Base-by-base conservation (phyloP, 331 rosid species). In the Pyracantha coccinea region DNA sequence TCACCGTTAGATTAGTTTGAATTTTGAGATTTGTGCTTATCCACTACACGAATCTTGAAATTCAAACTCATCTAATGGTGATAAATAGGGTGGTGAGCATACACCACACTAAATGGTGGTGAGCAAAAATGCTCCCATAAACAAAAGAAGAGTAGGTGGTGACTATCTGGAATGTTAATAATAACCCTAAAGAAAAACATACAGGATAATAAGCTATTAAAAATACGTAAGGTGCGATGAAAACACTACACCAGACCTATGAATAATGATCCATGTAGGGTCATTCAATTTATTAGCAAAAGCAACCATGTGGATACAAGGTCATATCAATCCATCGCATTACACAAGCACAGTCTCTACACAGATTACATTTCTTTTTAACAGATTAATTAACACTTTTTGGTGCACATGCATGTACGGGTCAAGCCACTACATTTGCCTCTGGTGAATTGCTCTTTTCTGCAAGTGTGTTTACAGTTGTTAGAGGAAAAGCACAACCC, bases 391-490 rank as follows among this genome's bases (percentile, higher is more conserved):
- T 68, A 74, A 12, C 75, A 79, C 2, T 11, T 8, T 19, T 33
- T 74, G 21, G 84, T 66, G 74, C 86, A 83, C 73, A 83, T 59
- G 72, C 86, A 83, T 31, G 77, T 73, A 28, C 76, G 84, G 31
- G 70, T 77, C 64, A 79, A 27, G 6, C 81, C 86, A 1, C 54
- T 15, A 75, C 86, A 83, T 19, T 79, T 32, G 17, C 84, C 86
- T 0, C 71, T 79, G 0, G 47, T 53, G 69, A 83, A 83, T 45
- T 83, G 81, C 69, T 79, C 86, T 4, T 35, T 67, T 33, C 28
- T 35, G 63, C 86, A 83, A 0, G 74, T 71, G 19, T 10, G 0
- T 1, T 16, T 79, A 25, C 84, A 79, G 82, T 76, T 76, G 59
- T 19, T 72, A 20, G 80, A 16, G 0, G 53, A 8, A 1, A 32